Percentiles rank a stretch among this genome's conserved stretches.
Conservation (phyloP, 2,329 filamentous ascomycete species). For the Lachnellula arida region DNA sequence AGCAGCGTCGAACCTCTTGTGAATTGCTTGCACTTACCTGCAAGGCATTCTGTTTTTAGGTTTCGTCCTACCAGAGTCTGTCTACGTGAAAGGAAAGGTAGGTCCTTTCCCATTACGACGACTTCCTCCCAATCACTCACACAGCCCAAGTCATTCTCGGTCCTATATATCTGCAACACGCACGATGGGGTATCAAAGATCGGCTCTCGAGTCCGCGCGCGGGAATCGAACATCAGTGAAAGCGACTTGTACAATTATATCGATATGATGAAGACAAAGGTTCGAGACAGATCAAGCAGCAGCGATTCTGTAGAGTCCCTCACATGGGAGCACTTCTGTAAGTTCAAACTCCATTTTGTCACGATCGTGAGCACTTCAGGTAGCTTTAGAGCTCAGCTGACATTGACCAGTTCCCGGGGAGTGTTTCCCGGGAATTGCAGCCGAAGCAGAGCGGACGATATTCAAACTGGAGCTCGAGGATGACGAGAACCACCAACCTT, state of each 20-base stretch:
- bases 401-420: conserved; percentile 1
- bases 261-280: neutral
- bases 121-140: neutral
- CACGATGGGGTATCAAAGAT: neutral
- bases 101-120: neutral
- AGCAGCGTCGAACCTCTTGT: neutral
- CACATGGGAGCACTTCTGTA: conserved; percentile 11
- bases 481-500: neutral
- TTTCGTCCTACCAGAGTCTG: too few relatives aligned
- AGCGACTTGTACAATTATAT: neutral
- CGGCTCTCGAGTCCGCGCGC: neutral
- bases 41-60: neutral
- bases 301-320: conserved; percentile 3
- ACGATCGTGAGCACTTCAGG: too few relatives aligned
- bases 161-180: neutral
- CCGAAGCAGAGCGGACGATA: neutral
- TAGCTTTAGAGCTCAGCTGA: too few relatives aligned
- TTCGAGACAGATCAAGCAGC: neutral
- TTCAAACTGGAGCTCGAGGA: neutral
- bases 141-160: neutral
- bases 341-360: neutral
- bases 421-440: neutral
- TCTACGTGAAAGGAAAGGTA: neutral
- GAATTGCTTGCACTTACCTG: neutral
- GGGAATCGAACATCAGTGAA: neutral